Evolutionary conservation across 192 early-diverging fungal genomes (phyloP).

Genomic region (Umbelopsis isabellina): DNA sequence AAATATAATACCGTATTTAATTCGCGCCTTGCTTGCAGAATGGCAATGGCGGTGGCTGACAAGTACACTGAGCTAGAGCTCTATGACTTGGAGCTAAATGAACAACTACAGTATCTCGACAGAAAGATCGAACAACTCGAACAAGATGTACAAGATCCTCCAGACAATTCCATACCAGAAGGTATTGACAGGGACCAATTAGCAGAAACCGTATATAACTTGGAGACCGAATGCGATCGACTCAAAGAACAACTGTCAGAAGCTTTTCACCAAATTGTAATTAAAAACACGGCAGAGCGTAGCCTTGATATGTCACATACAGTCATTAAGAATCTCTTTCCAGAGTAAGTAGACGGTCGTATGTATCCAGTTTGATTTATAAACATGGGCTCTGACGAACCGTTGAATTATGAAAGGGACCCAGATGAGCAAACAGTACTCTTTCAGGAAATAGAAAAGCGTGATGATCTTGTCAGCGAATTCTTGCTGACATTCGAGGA

Average conservation of each 20-base stretch:
- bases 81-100: conserved; percentile 8
- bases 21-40: neutral
- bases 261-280: conserved; percentile 1
- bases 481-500: conserved; percentile 21
- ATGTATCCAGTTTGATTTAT: no score
- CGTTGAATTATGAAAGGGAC: neutral
- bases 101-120: conserved; percentile 5
- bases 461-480: conserved; percentile 25
- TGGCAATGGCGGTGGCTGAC: neutral
- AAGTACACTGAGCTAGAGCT: conserved; percentile 13
- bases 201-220: neutral
- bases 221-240: neutral
- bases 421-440: neutral
- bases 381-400: neutral
- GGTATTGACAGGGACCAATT: neutral
- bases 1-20: neutral
- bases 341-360: neutral
- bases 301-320: neutral
- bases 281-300: neutral
- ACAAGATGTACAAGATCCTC: conserved; percentile 12
- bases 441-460: conserved; percentile 15
- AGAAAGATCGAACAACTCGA: neutral
- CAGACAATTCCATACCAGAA: neutral
- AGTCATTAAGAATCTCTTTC: conserved; percentile 11
- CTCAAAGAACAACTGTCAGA: neutral